Conservation (phyloP, 1,284 basidiomycete species). For the Cutaneotrichosporon dermatis region DNA sequence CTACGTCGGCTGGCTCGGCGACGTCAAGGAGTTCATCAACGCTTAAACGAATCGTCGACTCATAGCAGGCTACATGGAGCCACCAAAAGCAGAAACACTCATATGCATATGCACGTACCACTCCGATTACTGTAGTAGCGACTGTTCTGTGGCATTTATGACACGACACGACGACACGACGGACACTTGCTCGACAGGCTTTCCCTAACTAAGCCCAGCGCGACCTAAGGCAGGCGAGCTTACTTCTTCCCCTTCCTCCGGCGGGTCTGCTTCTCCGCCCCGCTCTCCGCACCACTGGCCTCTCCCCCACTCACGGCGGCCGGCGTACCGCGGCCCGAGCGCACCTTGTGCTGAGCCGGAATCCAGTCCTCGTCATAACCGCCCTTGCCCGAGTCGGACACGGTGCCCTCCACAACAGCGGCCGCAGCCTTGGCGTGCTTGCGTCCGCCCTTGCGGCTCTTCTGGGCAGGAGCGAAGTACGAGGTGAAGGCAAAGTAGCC, state of each 20-base stretch:
- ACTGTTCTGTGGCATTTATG: background rate
- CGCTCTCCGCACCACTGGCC: conserved; percentile 40
- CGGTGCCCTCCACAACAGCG: conserved; percentile 35
- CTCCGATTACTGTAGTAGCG: background rate
- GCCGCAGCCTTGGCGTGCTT: conserved; percentile 27
- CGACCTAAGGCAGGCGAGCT: no score
- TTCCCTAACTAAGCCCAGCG: no score
- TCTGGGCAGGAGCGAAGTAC: conserved; percentile 53
- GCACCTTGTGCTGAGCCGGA: conserved; percentile 70
- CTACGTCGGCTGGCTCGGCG: conserved; percentile 83
- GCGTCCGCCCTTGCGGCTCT: conserved; percentile 42
- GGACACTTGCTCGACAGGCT: no score
- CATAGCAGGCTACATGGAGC: background rate
- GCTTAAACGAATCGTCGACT: conserved; percentile 10
- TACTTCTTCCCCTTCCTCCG: conserved; percentile 22
- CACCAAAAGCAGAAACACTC: background rate
- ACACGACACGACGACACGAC: no score
- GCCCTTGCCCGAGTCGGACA: conserved; percentile 57
- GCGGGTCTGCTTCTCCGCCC: conserved; percentile 30
- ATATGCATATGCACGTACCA: conserved; percentile 4
- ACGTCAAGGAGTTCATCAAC: conserved; percentile 80
- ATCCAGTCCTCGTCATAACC: conserved; percentile 90
- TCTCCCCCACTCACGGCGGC: conserved; percentile 26
- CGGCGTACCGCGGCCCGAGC: no score
- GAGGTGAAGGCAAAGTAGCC: conserved; percentile 65